phyloP scores from a whole-genome alignment of 1,139 yeast species.

The Waltiozyma sp. region DNA sequence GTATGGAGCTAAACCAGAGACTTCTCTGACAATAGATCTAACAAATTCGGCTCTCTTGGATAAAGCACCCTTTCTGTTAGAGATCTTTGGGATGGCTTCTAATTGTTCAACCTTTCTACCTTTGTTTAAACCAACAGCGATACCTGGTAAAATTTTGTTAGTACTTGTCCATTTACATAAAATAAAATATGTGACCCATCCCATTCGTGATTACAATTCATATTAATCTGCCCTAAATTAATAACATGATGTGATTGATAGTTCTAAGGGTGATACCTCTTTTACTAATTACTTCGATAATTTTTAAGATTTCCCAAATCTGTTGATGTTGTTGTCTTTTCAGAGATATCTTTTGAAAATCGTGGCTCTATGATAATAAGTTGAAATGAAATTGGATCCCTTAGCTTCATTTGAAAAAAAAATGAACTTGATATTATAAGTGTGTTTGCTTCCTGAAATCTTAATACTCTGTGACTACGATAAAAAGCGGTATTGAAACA shows the following conservation, averaged over 20 bases:
- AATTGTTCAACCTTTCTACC: constrained; percentile 95
- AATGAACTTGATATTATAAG: not conserved
- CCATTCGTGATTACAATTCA: not conserved
- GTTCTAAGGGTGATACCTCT: no score
- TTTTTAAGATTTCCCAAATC: no score
- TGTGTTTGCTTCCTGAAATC: not conserved
- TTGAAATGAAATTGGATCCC: no score
- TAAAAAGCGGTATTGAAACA: not conserved
- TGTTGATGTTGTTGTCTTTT: no score
- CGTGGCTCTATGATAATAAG: no score
- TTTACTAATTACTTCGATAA: no score
- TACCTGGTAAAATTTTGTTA: constrained; percentile 44
- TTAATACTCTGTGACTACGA: no score
- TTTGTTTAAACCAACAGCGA: constrained; percentile 98
- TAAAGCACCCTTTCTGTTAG: constrained; percentile 94
- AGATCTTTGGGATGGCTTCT: constrained; percentile 88
- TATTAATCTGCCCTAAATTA: no score
- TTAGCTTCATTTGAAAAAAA: no score
- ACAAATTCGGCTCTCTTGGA: constrained; percentile 96
- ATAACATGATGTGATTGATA: no score
- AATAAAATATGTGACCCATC: not conserved
- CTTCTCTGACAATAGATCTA: constrained; percentile 93
- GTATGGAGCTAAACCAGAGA: constrained; percentile 98
- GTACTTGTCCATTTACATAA: constrained; percentile 10
- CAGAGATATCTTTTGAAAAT: no score